Percentiles rank a stretch among this genome's conserved stretches.
These are phyloP conservation scores for Candida albicans DNA, from an alignment of 1,139 yeast genomes.

Conservation along the genomic window DNA sequence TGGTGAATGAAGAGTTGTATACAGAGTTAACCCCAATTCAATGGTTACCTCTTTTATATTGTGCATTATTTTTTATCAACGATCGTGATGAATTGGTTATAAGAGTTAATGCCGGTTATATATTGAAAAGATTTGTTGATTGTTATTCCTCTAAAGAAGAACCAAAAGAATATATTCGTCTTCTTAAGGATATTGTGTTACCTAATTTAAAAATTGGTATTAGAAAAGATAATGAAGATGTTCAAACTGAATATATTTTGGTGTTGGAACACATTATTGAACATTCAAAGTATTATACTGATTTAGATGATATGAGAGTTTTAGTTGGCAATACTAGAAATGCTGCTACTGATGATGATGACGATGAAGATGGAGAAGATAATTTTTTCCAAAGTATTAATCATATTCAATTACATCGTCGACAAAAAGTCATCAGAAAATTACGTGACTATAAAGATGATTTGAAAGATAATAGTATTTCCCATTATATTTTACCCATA, in stretches of 20 bases:
- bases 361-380: conserved; percentile 72
- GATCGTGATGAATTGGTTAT: conserved; percentile 81
- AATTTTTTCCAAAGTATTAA: conserved; percentile 78
- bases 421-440: conserved; percentile 77
- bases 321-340: conserved; percentile 41
- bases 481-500: conserved; percentile 82
- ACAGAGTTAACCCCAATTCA: conserved; percentile 47
- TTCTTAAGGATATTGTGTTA: conserved; percentile 57
- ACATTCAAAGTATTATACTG: conserved; percentile 48
- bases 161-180: conserved; percentile 34
- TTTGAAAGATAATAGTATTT: conserved; percentile 58
- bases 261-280: conserved; percentile 66
- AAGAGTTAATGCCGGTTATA: conserved; percentile 73
- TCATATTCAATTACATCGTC: conserved; percentile 84
- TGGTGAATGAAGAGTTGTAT: conserved; percentile 59
- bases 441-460: conserved; percentile 41
- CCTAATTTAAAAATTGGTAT: conserved; percentile 73
- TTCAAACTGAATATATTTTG: conserved; percentile 70
- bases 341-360: conserved; percentile 28
- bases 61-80: conserved; percentile 67
- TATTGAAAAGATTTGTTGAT: conserved; percentile 68
- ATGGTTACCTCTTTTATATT: conserved; percentile 80
- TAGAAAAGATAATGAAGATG: conserved; percentile 58
- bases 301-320: conserved; percentile 65
- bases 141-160: conserved; percentile 38